These are phyloP conservation scores for Lolium multiflorum DNA, from an alignment of 176 grass and related monocot genomes.

Conservation along the genomic window DNA sequence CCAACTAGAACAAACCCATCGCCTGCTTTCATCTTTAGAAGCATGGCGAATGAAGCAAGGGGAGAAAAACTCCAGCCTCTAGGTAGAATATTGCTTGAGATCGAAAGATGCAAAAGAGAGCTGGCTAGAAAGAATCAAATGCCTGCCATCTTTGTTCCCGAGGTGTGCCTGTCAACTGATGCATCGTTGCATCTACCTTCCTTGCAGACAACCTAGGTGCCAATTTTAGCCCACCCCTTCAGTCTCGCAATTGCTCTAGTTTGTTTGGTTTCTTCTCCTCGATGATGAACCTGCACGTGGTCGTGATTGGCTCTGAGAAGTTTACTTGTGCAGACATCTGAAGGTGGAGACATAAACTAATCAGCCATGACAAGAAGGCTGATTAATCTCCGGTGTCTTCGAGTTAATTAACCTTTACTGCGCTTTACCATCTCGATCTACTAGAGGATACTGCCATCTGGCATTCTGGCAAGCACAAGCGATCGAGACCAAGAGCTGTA, in stretches of 20 bases:
- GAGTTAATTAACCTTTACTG: background rate
- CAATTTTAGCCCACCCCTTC: background rate
- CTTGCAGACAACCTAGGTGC: constrained; percentile 36
- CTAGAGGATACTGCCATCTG: background rate
- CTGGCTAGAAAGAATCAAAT: constrained; percentile 52
- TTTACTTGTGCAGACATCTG: constrained; percentile 37
- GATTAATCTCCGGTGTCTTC: background rate
- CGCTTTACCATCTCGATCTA: constrained; percentile 2
- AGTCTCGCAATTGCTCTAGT: background rate
- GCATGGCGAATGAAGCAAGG: constrained; percentile 58
- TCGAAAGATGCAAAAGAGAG: constrained; percentile 54
- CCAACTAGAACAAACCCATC: constrained; percentile 38
- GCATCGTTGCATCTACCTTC: constrained; percentile 42
- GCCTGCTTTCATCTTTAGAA: constrained; percentile 20
- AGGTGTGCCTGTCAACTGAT: constrained; percentile 52
- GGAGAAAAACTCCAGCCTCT: background rate
- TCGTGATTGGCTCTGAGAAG: constrained; percentile 35
- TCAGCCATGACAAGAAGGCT: background rate
- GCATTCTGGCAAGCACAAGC: background rate
- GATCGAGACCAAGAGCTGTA: background rate
- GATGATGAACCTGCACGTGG: constrained; percentile 44
- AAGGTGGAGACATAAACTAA: background rate
- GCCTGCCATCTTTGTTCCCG: constrained; percentile 59
- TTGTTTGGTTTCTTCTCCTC: background rate
- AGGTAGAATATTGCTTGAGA: constrained; percentile 29